These are phyloP conservation scores for Thelephora terrestris DNA, from an alignment of 1,284 basidiomycete species.

Conservation along the genomic window DNA sequence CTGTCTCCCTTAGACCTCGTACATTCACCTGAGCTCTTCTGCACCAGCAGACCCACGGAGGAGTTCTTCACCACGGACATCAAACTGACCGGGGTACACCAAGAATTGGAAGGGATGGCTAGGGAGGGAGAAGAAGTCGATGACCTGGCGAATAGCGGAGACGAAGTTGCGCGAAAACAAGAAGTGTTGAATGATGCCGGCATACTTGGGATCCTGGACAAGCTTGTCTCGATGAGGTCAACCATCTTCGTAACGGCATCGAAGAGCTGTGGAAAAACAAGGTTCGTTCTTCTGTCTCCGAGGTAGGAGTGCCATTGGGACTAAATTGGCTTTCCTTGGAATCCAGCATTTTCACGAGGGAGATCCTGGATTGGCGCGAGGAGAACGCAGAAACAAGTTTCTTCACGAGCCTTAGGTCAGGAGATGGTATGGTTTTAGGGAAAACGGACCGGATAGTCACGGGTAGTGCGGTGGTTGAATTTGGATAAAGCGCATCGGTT, in stretches of 20 bases:
- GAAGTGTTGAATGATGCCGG: constrained; percentile 32
- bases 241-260: constrained; percentile 35
- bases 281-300: constrained; percentile 18
- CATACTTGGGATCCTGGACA: constrained; percentile 37
- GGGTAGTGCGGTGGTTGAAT: no score
- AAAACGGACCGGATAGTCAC: no score
- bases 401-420: no score
- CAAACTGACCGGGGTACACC: constrained; percentile 29
- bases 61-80: constrained; percentile 20
- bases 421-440: no score
- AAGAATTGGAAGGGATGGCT: constrained; percentile 15
- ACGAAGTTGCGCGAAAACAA: constrained; percentile 11
- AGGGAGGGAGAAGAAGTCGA: constrained; percentile 4
- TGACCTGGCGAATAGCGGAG: constrained; percentile 17
- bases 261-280: constrained; percentile 27
- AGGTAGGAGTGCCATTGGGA: background rate
- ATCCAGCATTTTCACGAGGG: constrained; percentile 30
- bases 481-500: no score
- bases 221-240: constrained; percentile 34
- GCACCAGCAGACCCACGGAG: background rate
- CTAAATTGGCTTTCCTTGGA: background rate
- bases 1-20: constrained; percentile 24
- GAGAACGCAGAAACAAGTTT: background rate
- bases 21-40: background rate
- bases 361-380: constrained; percentile 25